Percentiles rank a stretch among this genome's conserved stretches.
These are phyloP conservation scores for Annulohypoxylon truncatum DNA, from an alignment of 2,329 filamentous ascomycete genomes.

Conservation along the genomic window DNA sequence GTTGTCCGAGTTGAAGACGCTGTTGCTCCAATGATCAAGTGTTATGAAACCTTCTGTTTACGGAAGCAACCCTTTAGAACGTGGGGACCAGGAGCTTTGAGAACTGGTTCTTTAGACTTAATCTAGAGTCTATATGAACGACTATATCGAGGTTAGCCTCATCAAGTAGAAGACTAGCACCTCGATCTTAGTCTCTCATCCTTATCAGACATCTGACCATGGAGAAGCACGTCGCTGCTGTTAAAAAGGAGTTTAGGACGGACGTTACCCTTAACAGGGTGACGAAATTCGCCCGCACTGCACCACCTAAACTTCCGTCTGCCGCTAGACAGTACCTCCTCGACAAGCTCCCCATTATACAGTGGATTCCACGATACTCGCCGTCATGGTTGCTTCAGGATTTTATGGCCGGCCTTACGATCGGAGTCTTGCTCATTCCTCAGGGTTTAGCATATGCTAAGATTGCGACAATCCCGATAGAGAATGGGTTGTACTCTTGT, in stretches of 20 bases:
- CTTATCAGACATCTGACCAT: conserved; percentile 24
- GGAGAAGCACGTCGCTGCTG: conserved; percentile 37
- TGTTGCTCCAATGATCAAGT: conserved; percentile 22
- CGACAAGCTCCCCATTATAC: conserved; percentile 70
- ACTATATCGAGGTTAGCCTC: conserved; percentile 25
- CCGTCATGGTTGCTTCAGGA: conserved; percentile 71
- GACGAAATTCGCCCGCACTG: conserved; percentile 46
- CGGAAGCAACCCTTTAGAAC: conserved; percentile 25
- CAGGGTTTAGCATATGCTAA: conserved; percentile 72
- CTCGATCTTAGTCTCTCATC: neutral
- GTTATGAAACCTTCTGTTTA: conserved; percentile 42
- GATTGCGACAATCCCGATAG: conserved; percentile 70
- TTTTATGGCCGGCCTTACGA: conserved; percentile 69
- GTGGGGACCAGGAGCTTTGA: neutral
- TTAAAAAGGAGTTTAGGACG: conserved; percentile 51
- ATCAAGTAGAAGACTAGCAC: conserved; percentile 3
- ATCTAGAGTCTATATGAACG: conserved; percentile 31
- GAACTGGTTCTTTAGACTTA: conserved; percentile 14
- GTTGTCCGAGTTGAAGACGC: conserved; percentile 28
- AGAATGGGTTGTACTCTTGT: conserved; percentile 69
- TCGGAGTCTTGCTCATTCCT: conserved; percentile 70
- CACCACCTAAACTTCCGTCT: conserved; percentile 59
- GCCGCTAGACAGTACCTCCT: conserved; percentile 65
- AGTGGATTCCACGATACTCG: conserved; percentile 72
- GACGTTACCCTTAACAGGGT: conserved; percentile 54